A percentile compares a stretch with the other conserved stretches of the same genome.
Evolutionary conservation across 352 stramenopile species (phyloP).

Genomic region (Lagenidium giganteum): DNA sequence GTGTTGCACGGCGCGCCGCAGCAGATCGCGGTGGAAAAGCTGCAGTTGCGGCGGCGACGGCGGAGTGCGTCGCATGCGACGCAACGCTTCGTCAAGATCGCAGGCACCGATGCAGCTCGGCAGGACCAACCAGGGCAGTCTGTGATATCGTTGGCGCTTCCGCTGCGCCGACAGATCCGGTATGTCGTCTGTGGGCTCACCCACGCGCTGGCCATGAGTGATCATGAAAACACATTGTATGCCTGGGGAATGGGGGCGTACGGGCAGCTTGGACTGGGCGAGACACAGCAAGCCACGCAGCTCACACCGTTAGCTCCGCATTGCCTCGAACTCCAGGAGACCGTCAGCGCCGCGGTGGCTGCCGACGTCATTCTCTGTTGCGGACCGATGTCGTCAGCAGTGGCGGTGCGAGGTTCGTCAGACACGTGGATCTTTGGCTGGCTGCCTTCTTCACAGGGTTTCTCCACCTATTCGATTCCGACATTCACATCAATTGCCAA

Average conservation of each 20-base stretch:
- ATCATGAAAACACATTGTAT: not conserved
- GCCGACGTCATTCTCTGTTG: slow-evolving; percentile 16
- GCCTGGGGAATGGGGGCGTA: slow-evolving; percentile 32
- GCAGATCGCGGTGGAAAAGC: too few species aligned
- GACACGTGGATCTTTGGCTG: slow-evolving; percentile 4
- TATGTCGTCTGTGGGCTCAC: too few species aligned
- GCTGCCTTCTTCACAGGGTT: slow-evolving; percentile 3
- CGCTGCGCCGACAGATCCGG: too few species aligned
- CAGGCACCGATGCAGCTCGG: too few species aligned
- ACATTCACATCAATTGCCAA: slow-evolving; percentile 8
- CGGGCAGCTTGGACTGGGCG: slow-evolving; percentile 37
- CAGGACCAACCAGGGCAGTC: too few species aligned
- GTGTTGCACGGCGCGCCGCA: too few species aligned
- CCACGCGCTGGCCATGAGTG: not conserved
- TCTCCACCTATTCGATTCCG: slow-evolving; percentile 14
- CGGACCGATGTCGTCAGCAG: slow-evolving; percentile 27
- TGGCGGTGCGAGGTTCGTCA: not conserved
- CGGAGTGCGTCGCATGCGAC: too few species aligned
- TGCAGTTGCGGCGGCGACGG: too few species aligned
- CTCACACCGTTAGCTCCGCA: slow-evolving; percentile 18
- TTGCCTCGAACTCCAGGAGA: slow-evolving; percentile 6
- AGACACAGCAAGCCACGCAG: slow-evolving; percentile 9
- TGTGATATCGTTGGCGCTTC: too few species aligned
- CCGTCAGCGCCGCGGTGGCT: slow-evolving; percentile 3
- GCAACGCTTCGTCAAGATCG: too few species aligned